A percentile compares a stretch with the other conserved stretches of the same genome.
phyloP scores from a whole-genome alignment of 208 protist species.

The Trypanosoma conorhini region DNA sequence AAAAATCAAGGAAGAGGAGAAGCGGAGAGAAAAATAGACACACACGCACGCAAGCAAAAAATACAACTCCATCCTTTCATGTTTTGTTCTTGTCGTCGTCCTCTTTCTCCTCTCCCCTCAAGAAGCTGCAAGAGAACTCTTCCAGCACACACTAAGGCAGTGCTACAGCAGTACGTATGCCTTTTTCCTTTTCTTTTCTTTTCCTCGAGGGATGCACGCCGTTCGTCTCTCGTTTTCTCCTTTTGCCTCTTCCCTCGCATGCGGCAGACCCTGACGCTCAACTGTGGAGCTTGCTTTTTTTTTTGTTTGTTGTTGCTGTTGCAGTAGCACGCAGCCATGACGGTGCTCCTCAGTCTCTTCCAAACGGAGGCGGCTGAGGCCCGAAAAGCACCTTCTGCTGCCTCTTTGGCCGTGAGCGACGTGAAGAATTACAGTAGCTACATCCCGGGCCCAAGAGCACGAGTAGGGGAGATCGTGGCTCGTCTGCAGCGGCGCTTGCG shows the following conservation, averaged over 20 bases:
- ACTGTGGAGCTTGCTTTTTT: neutral
- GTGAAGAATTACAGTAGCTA: neutral
- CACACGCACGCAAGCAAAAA: too few relatives aligned
- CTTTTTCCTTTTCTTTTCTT: constrained; percentile 16
- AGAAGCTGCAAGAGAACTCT: neutral
- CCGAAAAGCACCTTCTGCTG: neutral
- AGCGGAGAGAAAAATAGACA: constrained; percentile 3
- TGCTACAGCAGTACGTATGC: neutral
- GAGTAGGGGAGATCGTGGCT: neutral
- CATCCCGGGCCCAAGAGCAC: neutral
- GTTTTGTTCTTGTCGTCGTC: constrained; percentile 2
- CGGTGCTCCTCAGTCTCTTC: neutral
- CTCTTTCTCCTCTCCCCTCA: constrained; percentile 11
- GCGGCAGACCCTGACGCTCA: neutral
- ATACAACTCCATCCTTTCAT: neutral
- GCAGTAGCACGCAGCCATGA: neutral
- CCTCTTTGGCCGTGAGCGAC: neutral
- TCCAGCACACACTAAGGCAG: neutral
- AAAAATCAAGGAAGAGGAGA: neutral
- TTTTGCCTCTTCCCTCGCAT: neutral
- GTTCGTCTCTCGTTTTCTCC: constrained; percentile 1
- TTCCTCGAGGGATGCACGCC: neutral
- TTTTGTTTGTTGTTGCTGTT: neutral
- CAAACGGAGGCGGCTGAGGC: neutral
- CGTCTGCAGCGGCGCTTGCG: neutral